A percentile compares a stretch with the other conserved stretches of the same genome.
Conservation (phyloP, 1,139 yeast genomes). For the Saccharomyces hybrid region DNA sequence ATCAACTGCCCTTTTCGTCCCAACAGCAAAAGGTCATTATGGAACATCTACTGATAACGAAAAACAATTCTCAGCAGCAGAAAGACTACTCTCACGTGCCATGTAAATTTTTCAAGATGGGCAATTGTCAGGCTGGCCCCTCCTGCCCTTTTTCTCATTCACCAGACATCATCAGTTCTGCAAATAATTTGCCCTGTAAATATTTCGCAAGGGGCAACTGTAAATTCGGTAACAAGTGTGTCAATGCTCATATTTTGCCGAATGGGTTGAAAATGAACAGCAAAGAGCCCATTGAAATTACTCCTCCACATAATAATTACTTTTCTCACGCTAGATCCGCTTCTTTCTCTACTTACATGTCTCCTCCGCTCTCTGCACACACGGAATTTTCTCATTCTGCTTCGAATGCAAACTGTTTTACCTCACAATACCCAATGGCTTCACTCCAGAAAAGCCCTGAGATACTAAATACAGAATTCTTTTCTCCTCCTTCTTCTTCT, state of each 20-base stretch:
- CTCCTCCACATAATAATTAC: conserved; percentile 31
- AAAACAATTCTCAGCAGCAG: conserved; percentile 14
- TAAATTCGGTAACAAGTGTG: conserved; percentile 88
- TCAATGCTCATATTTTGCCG: conserved; percentile 81
- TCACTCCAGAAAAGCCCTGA: neutral
- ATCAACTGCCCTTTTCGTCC: conserved; percentile 5
- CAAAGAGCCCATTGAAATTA: neutral
- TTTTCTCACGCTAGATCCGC: neutral
- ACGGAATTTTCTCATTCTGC: neutral
- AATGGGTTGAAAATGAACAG: conserved; percentile 67
- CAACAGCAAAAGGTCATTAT: conserved; percentile 24
- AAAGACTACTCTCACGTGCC: conserved; percentile 67
- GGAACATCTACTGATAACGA: conserved; percentile 26
- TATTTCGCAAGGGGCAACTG: conserved; percentile 93
- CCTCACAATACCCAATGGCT: neutral
- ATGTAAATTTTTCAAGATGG: conserved; percentile 85
- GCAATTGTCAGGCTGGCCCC: conserved; percentile 88
- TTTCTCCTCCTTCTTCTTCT: conserved; percentile 1
- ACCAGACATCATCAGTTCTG: conserved; percentile 31
- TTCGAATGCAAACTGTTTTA: neutral
- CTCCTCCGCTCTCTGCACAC: neutral
- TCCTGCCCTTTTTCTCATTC: conserved; percentile 90
- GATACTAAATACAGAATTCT: neutral
- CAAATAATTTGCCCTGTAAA: conserved; percentile 76
- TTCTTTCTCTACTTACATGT: neutral